phyloP scores from a whole-genome alignment of 1,284 basidiomycete species.

The Gastroboletus turbinatus region DNA sequence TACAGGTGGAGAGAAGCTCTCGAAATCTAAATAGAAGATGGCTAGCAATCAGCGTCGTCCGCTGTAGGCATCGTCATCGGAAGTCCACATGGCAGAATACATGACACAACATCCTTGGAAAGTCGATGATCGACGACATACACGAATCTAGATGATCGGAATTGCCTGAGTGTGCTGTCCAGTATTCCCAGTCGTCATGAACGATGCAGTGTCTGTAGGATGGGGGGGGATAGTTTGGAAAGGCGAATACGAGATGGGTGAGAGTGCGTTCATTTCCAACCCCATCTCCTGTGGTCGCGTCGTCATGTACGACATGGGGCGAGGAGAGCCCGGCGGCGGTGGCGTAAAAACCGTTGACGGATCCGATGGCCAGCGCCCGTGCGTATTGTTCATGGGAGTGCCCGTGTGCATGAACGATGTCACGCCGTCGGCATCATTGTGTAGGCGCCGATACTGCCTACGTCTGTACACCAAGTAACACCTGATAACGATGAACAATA shows the following conservation, averaged over 20 bases:
- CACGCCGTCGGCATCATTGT: not conserved
- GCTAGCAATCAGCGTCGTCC: not conserved
- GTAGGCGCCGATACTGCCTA: not conserved
- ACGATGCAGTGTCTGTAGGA: not conserved
- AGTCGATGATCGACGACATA: not conserved
- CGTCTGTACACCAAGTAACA: constrained; percentile 19
- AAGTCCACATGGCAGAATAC: not conserved
- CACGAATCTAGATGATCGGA: not conserved
- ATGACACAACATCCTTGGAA: not conserved
- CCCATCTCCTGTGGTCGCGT: no score
- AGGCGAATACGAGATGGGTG: no score
- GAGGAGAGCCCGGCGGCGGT: no score
- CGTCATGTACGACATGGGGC: no score
- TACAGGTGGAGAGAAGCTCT: no score
- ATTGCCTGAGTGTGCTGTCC: not conserved
- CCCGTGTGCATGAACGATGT: not conserved
- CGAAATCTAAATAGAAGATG: no score
- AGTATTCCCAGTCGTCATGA: not conserved
- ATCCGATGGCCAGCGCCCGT: not conserved
- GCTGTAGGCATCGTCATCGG: not conserved
- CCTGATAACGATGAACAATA: constrained; percentile 20
- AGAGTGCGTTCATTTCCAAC: no score
- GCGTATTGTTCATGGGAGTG: not conserved
- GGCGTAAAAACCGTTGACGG: not conserved
- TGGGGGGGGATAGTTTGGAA: no score